These are phyloP conservation scores for Pouteria glomerata DNA, from an alignment of 148 eudicot species.

Conservation along the genomic window DNA sequence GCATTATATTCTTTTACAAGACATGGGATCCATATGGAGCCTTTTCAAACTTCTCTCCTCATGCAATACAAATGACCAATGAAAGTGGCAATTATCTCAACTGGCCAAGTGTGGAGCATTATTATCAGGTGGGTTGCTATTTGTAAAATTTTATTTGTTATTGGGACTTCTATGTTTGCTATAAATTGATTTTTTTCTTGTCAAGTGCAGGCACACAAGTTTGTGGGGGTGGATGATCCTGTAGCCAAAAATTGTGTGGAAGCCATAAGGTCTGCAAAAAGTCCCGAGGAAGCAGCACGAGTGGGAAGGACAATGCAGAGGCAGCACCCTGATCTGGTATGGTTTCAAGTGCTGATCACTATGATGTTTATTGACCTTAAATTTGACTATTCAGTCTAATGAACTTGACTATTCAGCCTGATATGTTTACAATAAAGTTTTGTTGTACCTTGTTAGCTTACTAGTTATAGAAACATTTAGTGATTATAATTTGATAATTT, in stretches of 20 bases:
- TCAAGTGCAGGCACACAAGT: constrained; percentile 71
- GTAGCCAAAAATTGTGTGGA: constrained; percentile 55
- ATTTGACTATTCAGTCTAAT: neutral
- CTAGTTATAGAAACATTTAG: neutral
- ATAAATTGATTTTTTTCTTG: neutral
- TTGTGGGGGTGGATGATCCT: constrained; percentile 64
- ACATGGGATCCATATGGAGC: constrained; percentile 97
- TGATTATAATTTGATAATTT: neutral
- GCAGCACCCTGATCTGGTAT: constrained; percentile 78
- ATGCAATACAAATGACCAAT: constrained; percentile 71
- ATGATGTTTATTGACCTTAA: neutral
- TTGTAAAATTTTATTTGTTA: neutral
- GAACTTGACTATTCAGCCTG: neutral
- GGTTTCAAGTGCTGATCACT: constrained; percentile 1
- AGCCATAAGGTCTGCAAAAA: constrained; percentile 64
- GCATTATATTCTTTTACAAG: constrained; percentile 75
- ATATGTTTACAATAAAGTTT: neutral
- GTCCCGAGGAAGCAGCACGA: constrained; percentile 99
- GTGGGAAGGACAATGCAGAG: constrained; percentile 80
- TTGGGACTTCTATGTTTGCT: neutral
- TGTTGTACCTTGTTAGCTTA: neutral
- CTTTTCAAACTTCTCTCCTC: constrained; percentile 93
- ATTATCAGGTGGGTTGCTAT: constrained; percentile 67
- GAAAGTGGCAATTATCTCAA: constrained; percentile 52
- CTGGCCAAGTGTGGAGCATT: constrained; percentile 96